Evolutionary conservation across 768 basidiomycete species (phyloP), one percentile per base, ranked within the genome.

Genomic region (Holtermanniella nyarrowii): DNA sequence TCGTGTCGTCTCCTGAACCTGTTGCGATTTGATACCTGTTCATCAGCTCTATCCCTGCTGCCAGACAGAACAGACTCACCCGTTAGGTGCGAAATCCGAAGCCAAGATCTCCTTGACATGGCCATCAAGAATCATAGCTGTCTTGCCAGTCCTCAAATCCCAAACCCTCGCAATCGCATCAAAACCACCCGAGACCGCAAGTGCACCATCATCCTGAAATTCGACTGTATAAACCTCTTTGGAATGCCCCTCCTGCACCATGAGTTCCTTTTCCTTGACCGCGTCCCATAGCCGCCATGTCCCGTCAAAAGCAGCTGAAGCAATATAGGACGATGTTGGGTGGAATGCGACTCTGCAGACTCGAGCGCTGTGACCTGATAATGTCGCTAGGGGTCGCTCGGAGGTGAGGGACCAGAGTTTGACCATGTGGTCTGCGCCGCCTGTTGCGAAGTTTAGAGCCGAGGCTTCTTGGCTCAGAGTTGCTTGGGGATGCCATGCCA

Each of bases 201-300:
- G 75, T 7, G 91, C 83, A 2, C 95, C 95, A 69, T 97, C 95
- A 60, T 83, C 80, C 68, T 99, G 95, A 68, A 95, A 97, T 57
- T 88, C 88, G n/a, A 99, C 78, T 1, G 88, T 76, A 67, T 93
- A 97, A 0, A 97, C 91, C 66, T 95, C 91, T 67, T 90, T 91
- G 3, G 89, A 89, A 66, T 99, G 95, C 0, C 95, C 95, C 71
- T 97, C 91, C 72, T 99, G 95, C 11, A 91, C 72, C 24, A 93
- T 74, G 11, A 99, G 69, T 62, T 95, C 88, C 69, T 82, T 82
- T 1, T 82, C 75, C 0, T 82, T 86, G 47, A 78, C 77, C 13
- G 89, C 84, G 71, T 99, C 93, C 95, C 95, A 99, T 48, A 97
- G 72, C 42, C 95, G 76, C 95, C 95, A 99, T 23, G 93, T 87